Evolutionary conservation across 2,329 filamentous ascomycete species (phyloP).

Genomic region (Chaetomiaceae sp.): DNA sequence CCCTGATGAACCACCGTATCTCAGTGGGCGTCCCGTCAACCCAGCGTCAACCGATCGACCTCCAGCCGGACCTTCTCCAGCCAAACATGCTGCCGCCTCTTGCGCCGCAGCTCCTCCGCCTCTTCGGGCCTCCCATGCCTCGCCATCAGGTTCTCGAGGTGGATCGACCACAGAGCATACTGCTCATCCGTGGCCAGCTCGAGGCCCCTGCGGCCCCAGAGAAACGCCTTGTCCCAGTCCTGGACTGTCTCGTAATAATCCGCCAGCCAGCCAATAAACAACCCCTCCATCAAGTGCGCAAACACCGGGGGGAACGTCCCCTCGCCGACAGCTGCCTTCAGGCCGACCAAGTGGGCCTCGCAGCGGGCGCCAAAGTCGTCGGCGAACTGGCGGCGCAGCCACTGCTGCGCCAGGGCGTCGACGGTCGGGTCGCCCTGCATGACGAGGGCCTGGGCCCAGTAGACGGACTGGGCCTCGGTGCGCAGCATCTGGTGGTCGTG

Average conservation of each 20-base stretch:
- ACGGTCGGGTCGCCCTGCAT: conserved; percentile 15
- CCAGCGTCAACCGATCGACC: conserved; percentile 17
- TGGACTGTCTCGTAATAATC: conserved; percentile 22
- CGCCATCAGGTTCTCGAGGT: conserved; percentile 22
- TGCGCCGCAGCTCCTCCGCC: conserved; percentile 17
- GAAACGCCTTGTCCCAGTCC: conserved; percentile 19
- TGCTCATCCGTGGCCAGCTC: conserved; percentile 20
- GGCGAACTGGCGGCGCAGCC: conserved; percentile 16
- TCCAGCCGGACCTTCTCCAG: conserved; percentile 19
- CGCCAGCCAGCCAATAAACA: conserved; percentile 21
- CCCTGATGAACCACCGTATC: no score
- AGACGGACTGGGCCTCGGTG: conserved; percentile 21
- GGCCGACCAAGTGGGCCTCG: conserved; percentile 7
- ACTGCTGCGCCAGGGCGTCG: conserved; percentile 18
- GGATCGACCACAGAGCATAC: conserved; percentile 23
- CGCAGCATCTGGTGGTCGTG: conserved; percentile 22
- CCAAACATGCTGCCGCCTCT: conserved; percentile 17
- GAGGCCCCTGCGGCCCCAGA: conserved; percentile 18
- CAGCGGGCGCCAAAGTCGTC: conserved; percentile 13
- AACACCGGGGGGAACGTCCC: conserved; percentile 13
- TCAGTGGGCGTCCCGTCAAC: no score
- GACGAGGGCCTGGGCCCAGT: conserved; percentile 23
- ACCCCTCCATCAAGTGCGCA: conserved; percentile 18
- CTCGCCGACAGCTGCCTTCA: not conserved
- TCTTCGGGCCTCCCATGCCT: conserved; percentile 15